Evolutionary conservation across 2,329 filamentous ascomycete genomes (phyloP).

Genomic region (Lachnellula subtilissima): DNA sequence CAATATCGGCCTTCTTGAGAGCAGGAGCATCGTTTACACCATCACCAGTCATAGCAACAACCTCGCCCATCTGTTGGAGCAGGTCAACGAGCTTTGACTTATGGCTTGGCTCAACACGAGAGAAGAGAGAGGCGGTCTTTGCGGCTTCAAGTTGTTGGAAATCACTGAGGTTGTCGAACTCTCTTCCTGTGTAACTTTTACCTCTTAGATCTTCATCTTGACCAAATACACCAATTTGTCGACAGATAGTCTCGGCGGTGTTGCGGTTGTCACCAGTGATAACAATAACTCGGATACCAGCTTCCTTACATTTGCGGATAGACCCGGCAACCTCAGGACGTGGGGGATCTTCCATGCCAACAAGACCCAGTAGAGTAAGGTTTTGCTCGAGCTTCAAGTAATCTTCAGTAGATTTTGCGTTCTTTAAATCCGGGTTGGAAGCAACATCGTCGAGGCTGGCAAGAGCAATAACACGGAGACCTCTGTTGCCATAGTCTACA

Average conservation of each 20-base stretch:
- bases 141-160: conserved; percentile 78
- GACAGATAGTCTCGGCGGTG: conserved; percentile 95
- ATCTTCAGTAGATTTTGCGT: conserved; percentile 75
- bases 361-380: conserved; percentile 88
- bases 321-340: conserved; percentile 84
- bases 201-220: conserved; percentile 74
- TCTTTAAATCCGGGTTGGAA: conserved; percentile 62
- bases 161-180: conserved; percentile 83
- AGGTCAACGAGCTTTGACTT: conserved; percentile 98
- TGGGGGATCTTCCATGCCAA: conserved; percentile 95
- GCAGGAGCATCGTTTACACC: conserved; percentile 98
- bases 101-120: conserved; percentile 89
- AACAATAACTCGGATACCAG: conserved; percentile 93
- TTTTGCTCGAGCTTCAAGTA: conserved; percentile 87
- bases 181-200: conserved; percentile 92
- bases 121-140: conserved; percentile 85
- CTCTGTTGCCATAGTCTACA: conserved; percentile 83
- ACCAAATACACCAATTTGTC: conserved; percentile 91
- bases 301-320: conserved; percentile 83
- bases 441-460: conserved; percentile 76
- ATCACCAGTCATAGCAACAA: conserved; percentile 98
- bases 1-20: conserved; percentile 97
- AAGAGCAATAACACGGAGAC: conserved; percentile 90
- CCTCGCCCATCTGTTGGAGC: conserved; percentile 85
- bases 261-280: conserved; percentile 98